phyloP scores from a whole-genome alignment of 23 red algal species.

The Agarophyton chilense region DNA sequence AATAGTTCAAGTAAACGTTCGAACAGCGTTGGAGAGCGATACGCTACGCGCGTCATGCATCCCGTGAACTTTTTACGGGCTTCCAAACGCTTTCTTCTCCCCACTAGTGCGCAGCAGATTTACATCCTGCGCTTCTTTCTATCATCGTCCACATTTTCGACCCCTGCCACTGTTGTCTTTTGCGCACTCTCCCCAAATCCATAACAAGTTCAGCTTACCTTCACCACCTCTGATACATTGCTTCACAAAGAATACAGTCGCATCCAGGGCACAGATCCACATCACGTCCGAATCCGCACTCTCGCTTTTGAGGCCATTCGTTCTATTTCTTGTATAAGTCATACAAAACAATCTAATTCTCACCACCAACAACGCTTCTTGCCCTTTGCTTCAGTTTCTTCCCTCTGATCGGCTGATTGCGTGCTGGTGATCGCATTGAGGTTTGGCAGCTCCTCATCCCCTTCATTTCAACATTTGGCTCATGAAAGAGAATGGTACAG shows the following conservation, averaged over 20 bases:
- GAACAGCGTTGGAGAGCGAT: too few relatives aligned
- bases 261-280: slow-evolving; percentile 56
- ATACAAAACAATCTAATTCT: slow-evolving; percentile 18
- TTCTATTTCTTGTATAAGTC: slow-evolving; percentile 8
- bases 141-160: too few relatives aligned
- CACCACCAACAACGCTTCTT: slow-evolving; percentile 22
- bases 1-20: too few relatives aligned
- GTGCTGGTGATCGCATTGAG: slow-evolving; percentile 48
- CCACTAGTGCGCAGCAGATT: too few relatives aligned
- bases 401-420: slow-evolving; percentile 34
- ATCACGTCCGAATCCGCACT: slow-evolving; percentile 34
- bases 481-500: slow-evolving; percentile 28
- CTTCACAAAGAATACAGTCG: slow-evolving; percentile 35
- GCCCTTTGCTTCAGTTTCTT: slow-evolving; percentile 23
- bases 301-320: slow-evolving; percentile 59
- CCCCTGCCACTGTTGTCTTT: too few relatives aligned
- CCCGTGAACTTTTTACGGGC: too few relatives aligned
- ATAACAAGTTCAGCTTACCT: background rate
- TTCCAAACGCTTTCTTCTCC: too few relatives aligned
- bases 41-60: too few relatives aligned
- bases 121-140: too few relatives aligned
- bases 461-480: slow-evolving; percentile 54
- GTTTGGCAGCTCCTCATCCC: slow-evolving; percentile 68
- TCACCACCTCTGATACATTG: slow-evolving; percentile 11
- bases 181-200: slow-evolving; percentile 1